phyloP scores from a whole-genome alignment of 192 early-diverging fungal species.

The Rhizophagus sp. region DNA sequence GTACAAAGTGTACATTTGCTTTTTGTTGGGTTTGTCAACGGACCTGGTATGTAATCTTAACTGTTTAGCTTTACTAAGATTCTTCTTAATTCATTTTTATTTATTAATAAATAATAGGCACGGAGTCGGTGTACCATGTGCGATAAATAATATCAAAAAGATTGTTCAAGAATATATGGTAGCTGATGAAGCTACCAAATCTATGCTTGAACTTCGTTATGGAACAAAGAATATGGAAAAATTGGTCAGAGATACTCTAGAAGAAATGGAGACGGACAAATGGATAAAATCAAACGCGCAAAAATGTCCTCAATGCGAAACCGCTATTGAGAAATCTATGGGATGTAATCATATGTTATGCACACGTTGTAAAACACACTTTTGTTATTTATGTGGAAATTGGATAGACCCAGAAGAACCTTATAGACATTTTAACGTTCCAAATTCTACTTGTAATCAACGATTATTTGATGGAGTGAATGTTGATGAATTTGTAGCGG shows the following conservation, averaged over 20 bases:
- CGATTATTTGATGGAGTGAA: conserved; percentile 34
- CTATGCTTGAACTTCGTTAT: conserved; percentile 33
- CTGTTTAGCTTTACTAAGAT: not conserved
- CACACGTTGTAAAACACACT: conserved; percentile 36
- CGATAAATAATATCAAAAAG: conserved; percentile 28
- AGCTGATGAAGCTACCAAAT: conserved; percentile 26
- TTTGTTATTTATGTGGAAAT: conserved; percentile 42
- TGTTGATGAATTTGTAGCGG: conserved; percentile 24
- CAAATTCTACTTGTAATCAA: conserved; percentile 27
- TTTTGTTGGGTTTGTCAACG: conserved; percentile 36
- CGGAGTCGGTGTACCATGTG: conserved; percentile 21
- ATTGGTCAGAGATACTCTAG: conserved; percentile 29
- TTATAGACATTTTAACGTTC: conserved; percentile 33
- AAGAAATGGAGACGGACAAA: conserved; percentile 29
- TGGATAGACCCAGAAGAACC: conserved; percentile 4
- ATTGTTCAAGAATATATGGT: conserved; percentile 31
- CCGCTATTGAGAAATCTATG: conserved; percentile 33
- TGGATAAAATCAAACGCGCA: conserved; percentile 36
- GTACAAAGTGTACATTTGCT: conserved; percentile 34
- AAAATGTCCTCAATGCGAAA: conserved; percentile 33
- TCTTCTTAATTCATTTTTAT: not conserved
- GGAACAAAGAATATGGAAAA: conserved; percentile 34
- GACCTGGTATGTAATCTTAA: conserved; percentile 10
- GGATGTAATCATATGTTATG: conserved; percentile 44
- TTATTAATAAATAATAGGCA: conserved; percentile 26